Percentiles rank a stretch among this genome's conserved stretches.
These are phyloP conservation scores for Tubosaeta brunneosetosa DNA, from an alignment of 768 basidiomycete species.

Conservation along the genomic window DNA sequence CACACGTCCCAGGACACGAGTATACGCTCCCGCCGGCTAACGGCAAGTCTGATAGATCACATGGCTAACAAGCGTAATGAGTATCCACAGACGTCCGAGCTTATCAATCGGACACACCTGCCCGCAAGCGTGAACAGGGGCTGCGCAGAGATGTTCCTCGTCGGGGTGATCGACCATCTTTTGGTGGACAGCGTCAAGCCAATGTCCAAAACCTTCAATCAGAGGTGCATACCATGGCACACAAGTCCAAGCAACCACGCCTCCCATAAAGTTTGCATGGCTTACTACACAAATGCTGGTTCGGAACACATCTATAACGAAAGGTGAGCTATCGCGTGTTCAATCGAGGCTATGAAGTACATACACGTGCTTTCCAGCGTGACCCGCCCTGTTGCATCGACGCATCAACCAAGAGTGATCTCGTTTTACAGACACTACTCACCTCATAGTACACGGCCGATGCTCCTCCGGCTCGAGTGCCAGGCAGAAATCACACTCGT, in stretches of 20 bases:
- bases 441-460: slow-evolving; percentile 45
- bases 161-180: slow-evolving; percentile 49
- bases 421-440: slow-evolving; percentile 17
- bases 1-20: slow-evolving; percentile 42
- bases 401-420: neutral
- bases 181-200: neutral
- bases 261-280: slow-evolving; percentile 42
- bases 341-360: slow-evolving; percentile 1
- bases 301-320: slow-evolving; percentile 44
- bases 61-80: slow-evolving; percentile 31
- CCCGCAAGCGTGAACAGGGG: slow-evolving; percentile 51
- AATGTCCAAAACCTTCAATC: neutral
- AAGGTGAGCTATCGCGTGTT: neutral
- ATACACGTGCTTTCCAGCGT: slow-evolving; percentile 52
- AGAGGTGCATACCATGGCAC: slow-evolving; percentile 41
- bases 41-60: slow-evolving; percentile 33
- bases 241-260: slow-evolving; percentile 48
- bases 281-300: slow-evolving; percentile 52
- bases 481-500: slow-evolving; percentile 39
- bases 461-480: slow-evolving; percentile 27
- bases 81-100: neutral
- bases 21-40: slow-evolving; percentile 30
- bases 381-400: slow-evolving; percentile 43
- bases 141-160: slow-evolving; percentile 50
- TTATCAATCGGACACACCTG: slow-evolving; percentile 30